Conservation (phyloP, 805 yeast genomes). For the Candida lessepsii region DNA sequence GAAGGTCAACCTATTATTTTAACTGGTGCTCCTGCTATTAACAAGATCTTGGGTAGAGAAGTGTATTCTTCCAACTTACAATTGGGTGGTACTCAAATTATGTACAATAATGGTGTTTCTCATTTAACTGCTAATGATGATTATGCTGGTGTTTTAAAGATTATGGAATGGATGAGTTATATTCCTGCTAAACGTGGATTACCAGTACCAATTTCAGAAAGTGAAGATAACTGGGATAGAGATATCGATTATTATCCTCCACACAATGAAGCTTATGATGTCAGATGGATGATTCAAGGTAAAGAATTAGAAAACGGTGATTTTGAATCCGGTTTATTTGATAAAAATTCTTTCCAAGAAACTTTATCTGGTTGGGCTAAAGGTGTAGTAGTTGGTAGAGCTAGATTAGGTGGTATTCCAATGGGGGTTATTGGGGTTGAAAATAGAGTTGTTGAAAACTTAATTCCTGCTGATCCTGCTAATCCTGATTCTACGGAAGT, state of each 20-base stretch:
- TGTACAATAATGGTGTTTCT: conserved; percentile 98
- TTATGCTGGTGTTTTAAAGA: conserved; percentile 91
- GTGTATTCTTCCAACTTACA: conserved; percentile 96
- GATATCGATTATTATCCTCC: conserved; percentile 79
- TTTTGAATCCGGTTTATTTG: conserved; percentile 87
- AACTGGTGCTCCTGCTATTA: conserved; percentile 99
- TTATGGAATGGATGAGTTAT: conserved; percentile 93
- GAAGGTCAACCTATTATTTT: conserved; percentile 98
- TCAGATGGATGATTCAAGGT: conserved; percentile 93
- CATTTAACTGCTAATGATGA: conserved; percentile 97
- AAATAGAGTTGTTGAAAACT: conserved; percentile 83
- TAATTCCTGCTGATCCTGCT: conserved; percentile 97
- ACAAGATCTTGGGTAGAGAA: conserved; percentile 94
- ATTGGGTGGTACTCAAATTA: conserved; percentile 98
- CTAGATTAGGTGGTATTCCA: conserved; percentile 98
- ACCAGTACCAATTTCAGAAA: conserved; percentile 87
- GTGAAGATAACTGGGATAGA: conserved; percentile 91
- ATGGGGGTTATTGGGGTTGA: conserved; percentile 98
- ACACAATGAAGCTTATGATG: conserved; percentile 80
- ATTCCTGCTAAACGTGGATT: conserved; percentile 86
- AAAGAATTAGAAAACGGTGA: conserved; percentile 62
- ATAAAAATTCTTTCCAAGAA: conserved; percentile 90
- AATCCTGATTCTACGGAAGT: conserved; percentile 91
- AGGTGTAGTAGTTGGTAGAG: conserved; percentile 98
- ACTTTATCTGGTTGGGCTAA: conserved; percentile 98